These are phyloP conservation scores for Pisolithus tinctorius DNA, from an alignment of 768 basidiomycete species.

Conservation along the genomic window DNA sequence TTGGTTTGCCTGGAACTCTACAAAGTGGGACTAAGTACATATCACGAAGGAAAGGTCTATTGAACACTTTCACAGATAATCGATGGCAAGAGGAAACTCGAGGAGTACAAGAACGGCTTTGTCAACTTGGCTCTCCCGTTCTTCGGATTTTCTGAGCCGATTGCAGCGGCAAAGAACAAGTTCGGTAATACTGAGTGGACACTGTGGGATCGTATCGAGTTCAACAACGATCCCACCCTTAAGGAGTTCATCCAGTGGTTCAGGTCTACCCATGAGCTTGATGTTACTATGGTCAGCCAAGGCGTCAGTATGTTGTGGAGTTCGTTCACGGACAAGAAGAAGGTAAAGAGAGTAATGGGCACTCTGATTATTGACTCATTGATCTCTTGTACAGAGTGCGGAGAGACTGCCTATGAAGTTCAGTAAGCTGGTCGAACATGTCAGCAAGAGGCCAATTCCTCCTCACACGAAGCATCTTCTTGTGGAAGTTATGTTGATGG, in stretches of 20 bases:
- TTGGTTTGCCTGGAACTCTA: constrained; percentile 94
- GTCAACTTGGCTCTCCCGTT: constrained; percentile 96
- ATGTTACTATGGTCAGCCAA: constrained; percentile 92
- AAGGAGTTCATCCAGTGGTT: constrained; percentile 82
- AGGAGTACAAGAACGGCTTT: constrained; percentile 98
- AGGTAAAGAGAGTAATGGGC: constrained; percentile 42
- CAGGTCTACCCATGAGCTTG: constrained; percentile 74
- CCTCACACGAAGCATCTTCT: constrained; percentile 79
- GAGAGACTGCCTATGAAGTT: constrained; percentile 88
- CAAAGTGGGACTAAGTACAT: constrained; percentile 52
- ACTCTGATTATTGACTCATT: background rate
- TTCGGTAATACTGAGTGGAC: constrained; percentile 91
- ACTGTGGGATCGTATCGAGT: constrained; percentile 95
- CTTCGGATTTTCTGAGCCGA: constrained; percentile 98
- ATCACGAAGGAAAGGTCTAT: background rate
- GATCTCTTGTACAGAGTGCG: constrained; percentile 53
- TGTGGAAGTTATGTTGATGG: constrained; percentile 91
- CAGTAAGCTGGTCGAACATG: constrained; percentile 83
- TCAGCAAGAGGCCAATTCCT: constrained; percentile 91
- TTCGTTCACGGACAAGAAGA: constrained; percentile 86
- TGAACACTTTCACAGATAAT: constrained; percentile 58
- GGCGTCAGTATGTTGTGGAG: constrained; percentile 99
- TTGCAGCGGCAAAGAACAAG: constrained; percentile 83
- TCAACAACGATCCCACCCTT: constrained; percentile 83
- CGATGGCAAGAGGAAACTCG: constrained; percentile 88